Evolutionary conservation across 1,139 yeast species (phyloP).

Genomic region (Hansenula sp.): DNA sequence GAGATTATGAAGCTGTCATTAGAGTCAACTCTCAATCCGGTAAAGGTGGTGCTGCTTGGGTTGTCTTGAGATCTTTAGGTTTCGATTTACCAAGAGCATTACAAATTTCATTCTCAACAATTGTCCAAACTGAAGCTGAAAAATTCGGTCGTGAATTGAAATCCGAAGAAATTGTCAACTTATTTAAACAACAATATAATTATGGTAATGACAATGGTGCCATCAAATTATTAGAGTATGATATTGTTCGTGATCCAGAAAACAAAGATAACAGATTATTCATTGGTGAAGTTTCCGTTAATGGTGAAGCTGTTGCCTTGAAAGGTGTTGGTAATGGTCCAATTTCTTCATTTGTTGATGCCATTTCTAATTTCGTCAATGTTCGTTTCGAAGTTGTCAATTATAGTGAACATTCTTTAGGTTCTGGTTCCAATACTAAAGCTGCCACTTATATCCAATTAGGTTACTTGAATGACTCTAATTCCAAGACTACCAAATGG

Average conservation of each 20-base stretch:
- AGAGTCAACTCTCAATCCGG: slow-evolving; percentile 98
- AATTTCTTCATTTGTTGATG: slow-evolving; percentile 84
- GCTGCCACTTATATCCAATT: slow-evolving; percentile 89
- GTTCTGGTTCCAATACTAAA: slow-evolving; percentile 77
- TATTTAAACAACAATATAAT: slow-evolving; percentile 73
- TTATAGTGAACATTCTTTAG: slow-evolving; percentile 91
- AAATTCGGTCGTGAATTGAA: slow-evolving; percentile 79
- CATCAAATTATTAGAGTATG: slow-evolving; percentile 49
- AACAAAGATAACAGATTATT: slow-evolving; percentile 42
- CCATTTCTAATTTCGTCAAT: slow-evolving; percentile 57
- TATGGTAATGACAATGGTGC: slow-evolving; percentile 49
- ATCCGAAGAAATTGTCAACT: slow-evolving; percentile 66
- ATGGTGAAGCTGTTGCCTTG: slow-evolving; percentile 45
- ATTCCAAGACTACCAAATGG: slow-evolving; percentile 59
- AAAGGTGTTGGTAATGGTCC: slow-evolving; percentile 92
- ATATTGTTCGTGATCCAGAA: slow-evolving; percentile 33
- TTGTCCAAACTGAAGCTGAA: slow-evolving; percentile 83
- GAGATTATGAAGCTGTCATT: slow-evolving; percentile 96
- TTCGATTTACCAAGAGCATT: slow-evolving; percentile 89
- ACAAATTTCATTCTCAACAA: slow-evolving; percentile 84
- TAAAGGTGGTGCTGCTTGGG: slow-evolving; percentile 99
- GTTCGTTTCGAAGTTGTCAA: slow-evolving; percentile 68
- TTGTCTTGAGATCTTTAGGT: slow-evolving; percentile 81
- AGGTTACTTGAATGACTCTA: slow-evolving; percentile 39
- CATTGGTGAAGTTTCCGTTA: slow-evolving; percentile 42